phyloP scores from a whole-genome alignment of 1,284 basidiomycete species.

The Omphalotus olearius region DNA sequence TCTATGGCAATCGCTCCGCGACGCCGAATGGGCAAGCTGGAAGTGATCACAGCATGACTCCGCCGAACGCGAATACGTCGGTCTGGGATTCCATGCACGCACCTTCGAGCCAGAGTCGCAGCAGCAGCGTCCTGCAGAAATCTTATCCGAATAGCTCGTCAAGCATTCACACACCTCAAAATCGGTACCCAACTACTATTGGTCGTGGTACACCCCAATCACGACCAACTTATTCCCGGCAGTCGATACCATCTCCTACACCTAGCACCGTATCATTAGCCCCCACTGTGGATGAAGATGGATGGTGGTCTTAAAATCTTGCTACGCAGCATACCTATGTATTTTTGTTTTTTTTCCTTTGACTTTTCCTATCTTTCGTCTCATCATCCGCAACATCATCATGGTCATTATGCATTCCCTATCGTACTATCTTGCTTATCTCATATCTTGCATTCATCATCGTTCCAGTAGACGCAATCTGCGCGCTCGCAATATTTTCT shows the following conservation, averaged over 20 bases:
- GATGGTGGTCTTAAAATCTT: constrained; percentile 61
- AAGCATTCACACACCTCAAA: constrained; percentile 27
- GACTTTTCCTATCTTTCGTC: not conserved
- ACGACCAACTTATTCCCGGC: constrained; percentile 15
- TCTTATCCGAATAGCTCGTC: constrained; percentile 14
- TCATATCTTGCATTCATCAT: no score
- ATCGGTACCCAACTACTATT: constrained; percentile 31
- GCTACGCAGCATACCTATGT: not conserved
- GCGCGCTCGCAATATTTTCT: no score
- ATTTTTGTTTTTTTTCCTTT: not conserved
- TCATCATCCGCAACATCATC: no score
- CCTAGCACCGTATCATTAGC: constrained; percentile 68
- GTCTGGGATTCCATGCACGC: constrained; percentile 78
- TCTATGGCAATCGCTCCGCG: constrained; percentile 32
- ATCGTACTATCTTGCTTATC: no score
- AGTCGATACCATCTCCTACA: constrained; percentile 55
- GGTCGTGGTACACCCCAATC: constrained; percentile 28
- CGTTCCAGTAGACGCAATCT: no score
- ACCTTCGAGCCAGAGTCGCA: constrained; percentile 29
- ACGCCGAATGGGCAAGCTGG: constrained; percentile 28
- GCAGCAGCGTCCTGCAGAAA: constrained; percentile 4
- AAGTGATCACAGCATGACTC: constrained; percentile 38
- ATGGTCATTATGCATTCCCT: no score
- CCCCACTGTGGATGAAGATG: constrained; percentile 65
- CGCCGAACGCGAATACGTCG: constrained; percentile 39